Evolutionary conservation across 2,329 filamentous ascomycete genomes (phyloP).

Genomic region (Aspergillus sp.): DNA sequence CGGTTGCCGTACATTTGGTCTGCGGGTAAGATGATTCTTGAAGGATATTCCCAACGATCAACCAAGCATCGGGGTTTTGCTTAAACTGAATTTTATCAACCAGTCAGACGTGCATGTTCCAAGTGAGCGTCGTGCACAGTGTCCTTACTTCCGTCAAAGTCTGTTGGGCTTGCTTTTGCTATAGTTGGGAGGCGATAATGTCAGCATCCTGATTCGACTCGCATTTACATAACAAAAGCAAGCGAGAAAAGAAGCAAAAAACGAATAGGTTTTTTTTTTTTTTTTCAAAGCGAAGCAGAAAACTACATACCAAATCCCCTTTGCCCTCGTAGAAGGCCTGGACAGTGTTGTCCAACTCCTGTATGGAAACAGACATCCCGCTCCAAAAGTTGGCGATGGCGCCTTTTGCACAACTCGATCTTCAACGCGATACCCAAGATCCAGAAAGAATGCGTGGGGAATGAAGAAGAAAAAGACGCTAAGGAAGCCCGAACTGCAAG

Average conservation of each 20-base stretch:
- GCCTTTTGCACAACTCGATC: conserved; percentile 18
- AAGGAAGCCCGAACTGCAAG: conserved; percentile 3
- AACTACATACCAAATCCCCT: conserved; percentile 69
- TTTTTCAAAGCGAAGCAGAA: too few relatives aligned
- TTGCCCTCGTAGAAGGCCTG: conserved; percentile 96
- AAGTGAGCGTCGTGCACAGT: background rate
- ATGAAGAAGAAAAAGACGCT: background rate
- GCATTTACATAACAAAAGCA: background rate
- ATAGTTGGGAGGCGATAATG: conserved; percentile 12
- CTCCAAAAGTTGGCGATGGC: conserved; percentile 25
- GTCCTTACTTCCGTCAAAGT: conserved; percentile 77
- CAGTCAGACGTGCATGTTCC: conserved; percentile 7
- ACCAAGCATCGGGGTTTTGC: conserved; percentile 96
- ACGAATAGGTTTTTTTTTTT: too few relatives aligned
- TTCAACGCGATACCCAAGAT: background rate
- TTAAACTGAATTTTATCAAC: conserved; percentile 64
- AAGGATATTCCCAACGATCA: conserved; percentile 94
- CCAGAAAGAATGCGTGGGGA: background rate
- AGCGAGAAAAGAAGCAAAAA: background rate
- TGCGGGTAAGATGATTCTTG: conserved; percentile 88
- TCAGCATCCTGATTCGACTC: background rate
- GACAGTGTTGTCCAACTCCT: conserved; percentile 94
- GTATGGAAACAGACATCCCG: conserved; percentile 64
- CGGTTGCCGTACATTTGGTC: conserved; percentile 72
- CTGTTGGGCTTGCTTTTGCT: conserved; percentile 96